Conservation (phyloP, 2,329 filamentous ascomycete genomes). For the Curvularia sp. region DNA sequence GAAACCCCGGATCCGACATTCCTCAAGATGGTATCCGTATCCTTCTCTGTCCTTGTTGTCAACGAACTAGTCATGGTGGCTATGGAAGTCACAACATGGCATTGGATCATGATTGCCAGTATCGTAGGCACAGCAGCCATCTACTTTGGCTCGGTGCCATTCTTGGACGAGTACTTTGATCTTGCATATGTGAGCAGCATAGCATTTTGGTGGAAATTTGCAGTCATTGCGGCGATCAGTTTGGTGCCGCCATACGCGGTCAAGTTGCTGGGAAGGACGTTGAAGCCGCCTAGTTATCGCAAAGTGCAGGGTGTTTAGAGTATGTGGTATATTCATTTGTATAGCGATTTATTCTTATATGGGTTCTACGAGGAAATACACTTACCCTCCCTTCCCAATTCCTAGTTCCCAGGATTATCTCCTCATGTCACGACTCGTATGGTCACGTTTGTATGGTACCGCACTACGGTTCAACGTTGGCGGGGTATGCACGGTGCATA, state of each 20-base stretch:
- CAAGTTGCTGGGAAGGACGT: constrained; percentile 82
- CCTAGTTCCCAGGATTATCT: neutral
- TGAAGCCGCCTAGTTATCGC: constrained; percentile 91
- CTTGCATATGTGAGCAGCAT: constrained; percentile 77
- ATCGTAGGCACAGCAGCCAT: constrained; percentile 82
- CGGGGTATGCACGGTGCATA: constrained; percentile 3
- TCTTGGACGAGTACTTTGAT: constrained; percentile 89
- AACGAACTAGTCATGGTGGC: constrained; percentile 98
- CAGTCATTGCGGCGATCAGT: constrained; percentile 78
- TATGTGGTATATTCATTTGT: neutral
- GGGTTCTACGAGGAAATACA: neutral
- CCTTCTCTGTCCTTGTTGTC: constrained; percentile 87
- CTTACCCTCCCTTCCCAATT: neutral
- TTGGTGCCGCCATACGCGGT: constrained; percentile 85
- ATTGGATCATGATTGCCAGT: constrained; percentile 85
- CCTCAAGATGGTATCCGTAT: constrained; percentile 80
- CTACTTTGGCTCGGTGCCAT: constrained; percentile 85
- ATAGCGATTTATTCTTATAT: neutral
- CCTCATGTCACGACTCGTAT: neutral
- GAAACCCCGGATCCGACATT: constrained; percentile 21
- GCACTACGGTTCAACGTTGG: neutral
- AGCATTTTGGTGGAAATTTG: constrained; percentile 87
- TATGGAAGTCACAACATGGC: constrained; percentile 96
- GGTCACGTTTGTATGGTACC: neutral
- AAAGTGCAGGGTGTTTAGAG: constrained; percentile 81